Conservation (phyloP, 169 alveolate genomes). For the Eimeria falciformis region DNA sequence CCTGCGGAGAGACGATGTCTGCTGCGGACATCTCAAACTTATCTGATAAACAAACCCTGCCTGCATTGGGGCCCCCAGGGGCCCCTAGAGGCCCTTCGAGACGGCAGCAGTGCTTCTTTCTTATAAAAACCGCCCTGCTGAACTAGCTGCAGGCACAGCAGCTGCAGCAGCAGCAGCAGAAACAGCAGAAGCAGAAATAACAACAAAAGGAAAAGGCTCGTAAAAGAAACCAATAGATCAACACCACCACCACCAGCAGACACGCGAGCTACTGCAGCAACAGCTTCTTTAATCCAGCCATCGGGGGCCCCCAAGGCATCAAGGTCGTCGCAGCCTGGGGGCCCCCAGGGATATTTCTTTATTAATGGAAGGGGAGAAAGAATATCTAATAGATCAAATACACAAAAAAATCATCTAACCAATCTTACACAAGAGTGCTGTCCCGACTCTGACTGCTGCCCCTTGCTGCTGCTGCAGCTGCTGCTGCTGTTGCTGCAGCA, state of each 20-base stretch:
- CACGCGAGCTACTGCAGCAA: slow-evolving; percentile 19
- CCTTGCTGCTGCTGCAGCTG: slow-evolving; percentile 13
- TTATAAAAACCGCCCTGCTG: neutral
- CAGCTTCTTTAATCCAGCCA: neutral
- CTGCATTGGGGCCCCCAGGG: neutral
- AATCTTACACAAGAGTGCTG: neutral
- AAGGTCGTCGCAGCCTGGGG: neutral
- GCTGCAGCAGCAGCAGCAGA: slow-evolving; percentile 49
- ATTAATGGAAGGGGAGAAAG: neutral
- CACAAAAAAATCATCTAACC: neutral
- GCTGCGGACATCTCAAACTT: neutral
- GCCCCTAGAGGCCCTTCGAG: slow-evolving; percentile 12
- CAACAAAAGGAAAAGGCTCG: neutral
- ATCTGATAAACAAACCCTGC: neutral
- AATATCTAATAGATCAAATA: neutral
- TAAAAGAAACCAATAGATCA: neutral
- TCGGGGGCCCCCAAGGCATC: slow-evolving; percentile 32
- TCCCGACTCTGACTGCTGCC: neutral
- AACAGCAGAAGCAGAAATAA: slow-evolving; percentile 24
- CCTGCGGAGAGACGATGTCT: neutral
- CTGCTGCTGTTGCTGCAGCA: neutral
- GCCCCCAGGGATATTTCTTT: neutral
- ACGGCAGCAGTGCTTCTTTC: neutral
- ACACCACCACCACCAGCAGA: slow-evolving; percentile 29
- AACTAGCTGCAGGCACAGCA: neutral